A percentile compares a stretch with the other conserved stretches of the same genome.
Evolutionary conservation across 2,329 filamentous ascomycete genomes (phyloP).

Genomic region (Trichothecium sympodiale): DNA sequence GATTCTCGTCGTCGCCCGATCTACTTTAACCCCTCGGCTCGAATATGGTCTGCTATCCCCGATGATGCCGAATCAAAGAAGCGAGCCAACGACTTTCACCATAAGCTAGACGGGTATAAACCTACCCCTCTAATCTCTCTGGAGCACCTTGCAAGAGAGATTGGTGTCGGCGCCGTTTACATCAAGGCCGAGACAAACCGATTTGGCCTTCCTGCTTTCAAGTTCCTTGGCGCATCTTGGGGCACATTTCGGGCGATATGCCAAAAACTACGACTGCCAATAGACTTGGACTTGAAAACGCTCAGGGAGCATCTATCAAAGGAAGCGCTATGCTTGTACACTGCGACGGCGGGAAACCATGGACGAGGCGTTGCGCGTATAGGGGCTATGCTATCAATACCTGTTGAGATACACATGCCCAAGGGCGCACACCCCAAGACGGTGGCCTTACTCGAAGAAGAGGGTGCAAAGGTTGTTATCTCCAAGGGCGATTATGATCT

Average conservation of each 20-base stretch:
- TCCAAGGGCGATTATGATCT: conserved; percentile 53
- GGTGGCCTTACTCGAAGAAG: conserved; percentile 40
- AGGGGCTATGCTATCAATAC: conserved; percentile 45
- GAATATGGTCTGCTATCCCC: conserved; percentile 5
- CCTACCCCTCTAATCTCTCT: conserved; percentile 42
- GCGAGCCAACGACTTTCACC: conserved; percentile 38
- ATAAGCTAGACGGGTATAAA: conserved; percentile 42
- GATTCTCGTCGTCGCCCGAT: conserved; percentile 9
- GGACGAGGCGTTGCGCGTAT: conserved; percentile 63
- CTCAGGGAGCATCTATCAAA: conserved; percentile 4
- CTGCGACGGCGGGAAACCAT: conserved; percentile 68
- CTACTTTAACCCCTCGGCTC: conserved; percentile 13
- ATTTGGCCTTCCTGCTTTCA: conserved; percentile 61
- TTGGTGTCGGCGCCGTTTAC: conserved; percentile 43
- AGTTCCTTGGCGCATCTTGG: conserved; percentile 73
- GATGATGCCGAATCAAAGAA: not conserved
- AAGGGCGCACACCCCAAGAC: conserved; percentile 42
- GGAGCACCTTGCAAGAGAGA: conserved; percentile 37
- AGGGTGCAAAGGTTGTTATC: conserved; percentile 50
- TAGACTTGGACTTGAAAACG: conserved; percentile 12
- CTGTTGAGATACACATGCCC: conserved; percentile 52
- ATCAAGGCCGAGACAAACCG: conserved; percentile 60
- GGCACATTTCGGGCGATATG: conserved; percentile 49
- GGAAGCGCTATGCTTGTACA: conserved; percentile 32
- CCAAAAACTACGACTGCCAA: conserved; percentile 27